Evolutionary conservation across 306 rosid genomes (phyloP).

Genomic region (Quercus ilex): DNA sequence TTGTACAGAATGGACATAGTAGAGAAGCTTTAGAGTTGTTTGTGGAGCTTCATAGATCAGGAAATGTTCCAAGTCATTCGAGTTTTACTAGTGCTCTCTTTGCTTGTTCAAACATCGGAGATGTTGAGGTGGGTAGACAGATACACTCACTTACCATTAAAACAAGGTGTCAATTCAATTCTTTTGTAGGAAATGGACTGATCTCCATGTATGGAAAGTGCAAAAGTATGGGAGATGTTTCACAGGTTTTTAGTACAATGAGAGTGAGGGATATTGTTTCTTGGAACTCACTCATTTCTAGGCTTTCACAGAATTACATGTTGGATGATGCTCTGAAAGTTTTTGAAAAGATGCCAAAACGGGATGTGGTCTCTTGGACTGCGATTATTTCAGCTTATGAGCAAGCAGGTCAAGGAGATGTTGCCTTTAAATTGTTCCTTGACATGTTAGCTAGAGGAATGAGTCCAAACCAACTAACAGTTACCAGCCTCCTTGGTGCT

Average conservation of each 20-base stretch:
- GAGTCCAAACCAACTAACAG: constrained; percentile 21
- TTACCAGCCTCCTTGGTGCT: constrained; percentile 32
- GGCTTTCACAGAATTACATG: constrained; percentile 12
- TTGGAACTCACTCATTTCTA: constrained; percentile 29
- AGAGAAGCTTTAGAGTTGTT: constrained; percentile 31
- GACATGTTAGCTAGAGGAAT: constrained; percentile 27
- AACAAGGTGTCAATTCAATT: constrained; percentile 28
- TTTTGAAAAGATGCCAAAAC: too few species aligned
- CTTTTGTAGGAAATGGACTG: constrained; percentile 35
- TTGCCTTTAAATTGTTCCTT: constrained; percentile 24
- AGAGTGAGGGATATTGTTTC: constrained; percentile 10
- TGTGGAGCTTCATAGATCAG: constrained; percentile 31
- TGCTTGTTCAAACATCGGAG: constrained; percentile 33
- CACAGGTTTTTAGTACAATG: constrained; percentile 24
- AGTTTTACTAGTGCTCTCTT: constrained; percentile 34
- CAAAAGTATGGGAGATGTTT: constrained; percentile 5
- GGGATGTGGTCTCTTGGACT: constrained; percentile 40
- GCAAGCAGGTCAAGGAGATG: constrained; percentile 18
- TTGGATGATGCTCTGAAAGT: too few species aligned
- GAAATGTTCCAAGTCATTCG: constrained; percentile 26
- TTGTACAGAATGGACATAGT: constrained; percentile 32
- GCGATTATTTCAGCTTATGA: constrained; percentile 36
- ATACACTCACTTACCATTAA: constrained; percentile 34
- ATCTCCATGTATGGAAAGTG: constrained; percentile 39
- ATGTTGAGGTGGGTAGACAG: constrained; percentile 25